These are phyloP conservation scores for Phaseolus lunatus DNA, from an alignment of 306 rosid species.

Conservation along the genomic window DNA sequence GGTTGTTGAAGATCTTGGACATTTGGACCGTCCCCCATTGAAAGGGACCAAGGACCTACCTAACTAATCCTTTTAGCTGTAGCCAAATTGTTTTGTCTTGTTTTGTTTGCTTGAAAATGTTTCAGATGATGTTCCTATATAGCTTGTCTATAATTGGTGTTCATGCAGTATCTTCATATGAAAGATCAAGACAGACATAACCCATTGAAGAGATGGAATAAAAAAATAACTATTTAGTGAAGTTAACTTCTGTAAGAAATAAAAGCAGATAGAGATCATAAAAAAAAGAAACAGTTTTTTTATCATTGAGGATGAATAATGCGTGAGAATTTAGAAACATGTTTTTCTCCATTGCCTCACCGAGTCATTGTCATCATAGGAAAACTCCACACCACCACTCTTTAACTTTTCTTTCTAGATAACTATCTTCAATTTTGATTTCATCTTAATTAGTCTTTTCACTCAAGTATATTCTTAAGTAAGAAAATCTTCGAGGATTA, in stretches of 20 bases:
- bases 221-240: not conserved
- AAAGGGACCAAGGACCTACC: slow-evolving; percentile 40
- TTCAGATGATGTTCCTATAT: not conserved
- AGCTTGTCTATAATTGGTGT: not conserved
- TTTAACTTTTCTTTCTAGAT: not conserved
- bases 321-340: not conserved
- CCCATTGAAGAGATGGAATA: not conserved
- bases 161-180: not conserved
- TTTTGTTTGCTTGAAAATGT: slow-evolving; percentile 30
- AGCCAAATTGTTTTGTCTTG: not conserved
- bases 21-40: not conserved
- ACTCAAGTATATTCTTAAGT: not conserved
- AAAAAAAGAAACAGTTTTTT: not conserved
- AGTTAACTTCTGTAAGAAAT: not conserved
- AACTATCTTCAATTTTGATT: not conserved
- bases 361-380: not conserved
- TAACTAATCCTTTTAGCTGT: slow-evolving; percentile 1
- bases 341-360: not conserved
- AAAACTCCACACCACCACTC: not conserved
- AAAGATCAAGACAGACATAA: not conserved
- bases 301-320: not conserved
- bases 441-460: not conserved
- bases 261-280: not conserved
- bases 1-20: slow-evolving; percentile 25
- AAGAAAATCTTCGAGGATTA: not conserved